Evolutionary conservation across 306 rosid genomes (phyloP).

Genomic region (Chamaecrista fasciculata): DNA sequence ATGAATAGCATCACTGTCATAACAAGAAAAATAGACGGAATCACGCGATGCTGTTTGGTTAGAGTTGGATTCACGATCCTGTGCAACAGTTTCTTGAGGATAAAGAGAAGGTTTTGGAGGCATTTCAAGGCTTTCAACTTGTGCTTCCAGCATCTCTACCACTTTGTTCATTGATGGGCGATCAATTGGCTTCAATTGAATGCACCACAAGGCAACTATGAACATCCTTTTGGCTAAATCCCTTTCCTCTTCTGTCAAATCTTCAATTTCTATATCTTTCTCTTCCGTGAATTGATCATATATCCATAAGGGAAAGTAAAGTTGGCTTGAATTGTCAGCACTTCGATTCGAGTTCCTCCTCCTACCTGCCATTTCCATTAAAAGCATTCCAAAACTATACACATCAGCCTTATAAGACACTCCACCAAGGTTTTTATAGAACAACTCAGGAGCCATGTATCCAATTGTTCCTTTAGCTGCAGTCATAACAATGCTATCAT

Average conservation of each 20-base stretch:
- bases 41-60: neutral
- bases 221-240: neutral
- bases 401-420: neutral
- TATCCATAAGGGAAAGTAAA: neutral
- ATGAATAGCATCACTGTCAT: neutral
- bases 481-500: neutral
- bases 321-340: neutral
- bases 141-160: neutral
- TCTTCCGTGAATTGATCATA: neutral
- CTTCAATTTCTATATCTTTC: neutral
- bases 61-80: neutral
- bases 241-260: neutral
- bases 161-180: neutral
- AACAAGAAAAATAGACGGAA: neutral
- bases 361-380: neutral
- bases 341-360: neutral
- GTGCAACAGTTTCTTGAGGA: neutral
- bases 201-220: neutral
- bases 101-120: neutral
- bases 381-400: neutral
- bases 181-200: neutral
- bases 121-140: neutral
- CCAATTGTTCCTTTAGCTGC: neutral
- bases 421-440: neutral
- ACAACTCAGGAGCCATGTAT: neutral